Evolutionary conservation across 768 basidiomycete genomes (phyloP), one percentile per base, ranked within the genome.

Genomic region (Lactifluus hygrophoroides): DNA sequence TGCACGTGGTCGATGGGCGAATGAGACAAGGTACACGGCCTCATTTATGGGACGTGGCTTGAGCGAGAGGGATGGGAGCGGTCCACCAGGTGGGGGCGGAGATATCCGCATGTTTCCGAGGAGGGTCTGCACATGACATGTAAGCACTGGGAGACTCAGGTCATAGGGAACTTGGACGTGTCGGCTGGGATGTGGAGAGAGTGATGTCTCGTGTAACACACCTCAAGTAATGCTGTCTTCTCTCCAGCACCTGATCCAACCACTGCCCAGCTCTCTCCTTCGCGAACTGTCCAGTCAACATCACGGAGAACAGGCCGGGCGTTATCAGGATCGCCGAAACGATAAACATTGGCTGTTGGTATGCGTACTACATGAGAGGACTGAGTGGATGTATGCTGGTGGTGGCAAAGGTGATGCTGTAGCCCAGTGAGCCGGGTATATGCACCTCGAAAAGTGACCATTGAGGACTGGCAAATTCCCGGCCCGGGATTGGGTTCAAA

Each of bases 221-320:
- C 90, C 76, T 87, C 82, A 58, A 92, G 78, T 14, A 90, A 55
- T 0, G 75, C 72, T 0, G 78, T 71, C 61, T 87, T 88, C 60
- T 83, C 80, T 21, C 82, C 81, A 19, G 82, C 77, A 1, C 80
- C 81, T 28, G 82, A 79, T 1, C 84, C 83, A 4, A 92, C 76
- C 9, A 92, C 76, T 0, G 85, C 90, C 90, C 90, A 92, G 16
- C 76, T 82, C 66, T 90, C 80, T 27, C 77, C 77, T 19, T 84
- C 76, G 23, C 76, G 69, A 0, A 87, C 75, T 6, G 75, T 79
- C 86, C 86, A 88, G 14, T 75, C 67, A 1, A 86, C 67, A 57
- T 77, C 72, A 0, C 70, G 76, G 62, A 87, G 75, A 5, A 83
- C 74, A 14, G 83, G 82, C 4, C 64, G 56, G 8, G 66, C 65